Conservation (phyloP, 768 basidiomycete genomes). For the Albatrellus ellisii region DNA sequence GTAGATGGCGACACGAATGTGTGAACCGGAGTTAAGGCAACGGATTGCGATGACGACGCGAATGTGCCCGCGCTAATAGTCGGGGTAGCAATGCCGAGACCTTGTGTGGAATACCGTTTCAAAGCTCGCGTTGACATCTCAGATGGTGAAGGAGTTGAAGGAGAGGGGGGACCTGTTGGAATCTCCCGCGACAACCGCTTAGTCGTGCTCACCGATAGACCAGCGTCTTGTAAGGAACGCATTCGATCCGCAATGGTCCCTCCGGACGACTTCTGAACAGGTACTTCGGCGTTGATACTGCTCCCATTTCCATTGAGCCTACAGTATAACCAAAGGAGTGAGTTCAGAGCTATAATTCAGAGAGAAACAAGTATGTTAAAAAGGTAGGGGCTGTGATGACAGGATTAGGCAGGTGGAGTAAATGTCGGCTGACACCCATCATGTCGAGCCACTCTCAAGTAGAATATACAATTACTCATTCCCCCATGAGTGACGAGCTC, state of each 20-base stretch:
- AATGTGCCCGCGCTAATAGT: constrained; percentile 15
- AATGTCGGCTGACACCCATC: no score
- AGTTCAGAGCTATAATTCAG: background rate
- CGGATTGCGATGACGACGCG: constrained; percentile 16
- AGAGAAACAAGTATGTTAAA: no score
- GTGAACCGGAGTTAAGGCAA: constrained; percentile 24
- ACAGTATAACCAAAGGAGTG: constrained; percentile 2
- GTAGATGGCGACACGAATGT: constrained; percentile 57
- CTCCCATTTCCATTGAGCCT: constrained; percentile 9
- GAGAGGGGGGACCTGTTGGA: constrained; percentile 17
- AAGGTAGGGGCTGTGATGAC: no score
- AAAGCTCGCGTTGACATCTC: no score
- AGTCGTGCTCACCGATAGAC: constrained; percentile 36
- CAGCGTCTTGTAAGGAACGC: constrained; percentile 59
- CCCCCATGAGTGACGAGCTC: no score
- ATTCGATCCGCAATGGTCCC: constrained; percentile 74
- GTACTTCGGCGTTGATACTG: constrained; percentile 6
- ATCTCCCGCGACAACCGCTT: constrained; percentile 49
- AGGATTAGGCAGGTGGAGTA: background rate
- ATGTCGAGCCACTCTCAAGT: no score
- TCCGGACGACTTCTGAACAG: constrained; percentile 27
- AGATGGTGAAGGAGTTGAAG: constrained; percentile 18
- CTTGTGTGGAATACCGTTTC: constrained; percentile 11
- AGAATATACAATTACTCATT: no score
- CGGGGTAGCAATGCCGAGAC: constrained; percentile 11